Base-by-base conservation (phyloP, 768 basidiomycete species). In the Strobilomyces confusus region DNA sequence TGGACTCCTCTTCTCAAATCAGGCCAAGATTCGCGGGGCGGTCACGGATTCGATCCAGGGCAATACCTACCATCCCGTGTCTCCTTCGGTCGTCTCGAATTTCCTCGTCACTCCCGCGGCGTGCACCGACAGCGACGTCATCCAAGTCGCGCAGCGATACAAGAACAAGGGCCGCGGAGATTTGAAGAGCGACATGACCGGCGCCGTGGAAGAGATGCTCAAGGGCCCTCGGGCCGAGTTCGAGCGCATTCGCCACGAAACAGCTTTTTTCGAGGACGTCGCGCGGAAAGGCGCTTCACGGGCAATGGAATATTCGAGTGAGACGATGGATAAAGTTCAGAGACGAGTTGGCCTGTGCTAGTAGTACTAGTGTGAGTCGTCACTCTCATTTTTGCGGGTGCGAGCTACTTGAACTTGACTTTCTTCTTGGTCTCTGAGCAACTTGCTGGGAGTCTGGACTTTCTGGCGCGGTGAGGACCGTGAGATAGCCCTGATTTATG, bases 31-130 rank as follows among this genome's bases (percentile, higher is more conserved):
- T 52, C 83, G 85, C 19, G 73, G 76, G 7, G 89, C 95, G 1
- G 87, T 94, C 2, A 98, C 95, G 0, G 95, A 98, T 68, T 89
- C 92, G 0, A 78, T 79, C 12, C 67, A 67, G 0, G 83, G 83
- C 3, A 82, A 97, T 38, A 84, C 87, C 0, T 98, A 84, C 59
- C 92, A 97, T 65, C 92, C 94, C 1, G 69, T 71, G 1, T 64
- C 69, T n/a, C 84, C 93, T 9, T 91, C 93, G 0, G 95, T 93
- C 5, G 80, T 88, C 1, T 81, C 89, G 1, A 97, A 95, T 61
- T 73, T 53, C 6, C 23, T 54, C 4, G n/a, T 26, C 5, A 94
- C 97, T 43, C 78, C 93, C 14, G 83, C 85, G 3, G 88, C 90
- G 1, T 94, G 89, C 62, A 77, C 77, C 1, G 72, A 74, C 40